Evolutionary conservation across 176 grass and related monocot genomes (phyloP), one percentile per base, ranked within the genome.

Genomic region (Aegilops bicornis): DNA sequence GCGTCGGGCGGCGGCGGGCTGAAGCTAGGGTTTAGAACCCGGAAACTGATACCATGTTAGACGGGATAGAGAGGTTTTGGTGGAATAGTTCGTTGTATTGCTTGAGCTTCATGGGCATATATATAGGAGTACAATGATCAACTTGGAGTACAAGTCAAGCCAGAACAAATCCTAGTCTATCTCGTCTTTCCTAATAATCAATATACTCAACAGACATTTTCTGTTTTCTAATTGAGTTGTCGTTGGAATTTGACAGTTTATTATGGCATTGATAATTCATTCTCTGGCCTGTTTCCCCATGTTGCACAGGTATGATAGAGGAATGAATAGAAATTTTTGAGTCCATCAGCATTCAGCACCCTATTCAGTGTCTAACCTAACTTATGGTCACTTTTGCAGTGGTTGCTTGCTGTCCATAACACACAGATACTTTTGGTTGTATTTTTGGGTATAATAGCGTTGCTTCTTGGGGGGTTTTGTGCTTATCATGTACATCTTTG

Each of bases 381-480:
- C 16, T 79, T 29, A 19, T 79, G 75, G 32, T 40, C 36, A 61
- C 24, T 84, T 91, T 85, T 86, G 86, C 91, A 99, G 97, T 99
- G 88, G 90, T 80, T 99, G 78, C 75, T 99, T 87, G 87, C 69
- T 83, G 93, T 93, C 31, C 95, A 99, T 86, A 94, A 96, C 45
- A 94, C 94, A 22, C 97, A 99, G 73, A 91, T 99, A 91, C 97
- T 99, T 67, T 64, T 99, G 76, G 70, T 81, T 77, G 90, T 99
- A 69, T 99, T 99, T 89, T 85, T 99, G 82, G 88, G 86, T 48
- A 92, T 99, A 92, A 52, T 99, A 61, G 84, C 97, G 47, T 85
- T 99, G 83, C 87, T 99, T 66, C 89, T 99, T 88, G 91, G 94
- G 76, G 93, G 94, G 5, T 99, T 99, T 82, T 94, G 95, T 79